phyloP scores from a whole-genome alignment of 2,329 filamentous ascomycete species.

The Bipolaris cookei region DNA sequence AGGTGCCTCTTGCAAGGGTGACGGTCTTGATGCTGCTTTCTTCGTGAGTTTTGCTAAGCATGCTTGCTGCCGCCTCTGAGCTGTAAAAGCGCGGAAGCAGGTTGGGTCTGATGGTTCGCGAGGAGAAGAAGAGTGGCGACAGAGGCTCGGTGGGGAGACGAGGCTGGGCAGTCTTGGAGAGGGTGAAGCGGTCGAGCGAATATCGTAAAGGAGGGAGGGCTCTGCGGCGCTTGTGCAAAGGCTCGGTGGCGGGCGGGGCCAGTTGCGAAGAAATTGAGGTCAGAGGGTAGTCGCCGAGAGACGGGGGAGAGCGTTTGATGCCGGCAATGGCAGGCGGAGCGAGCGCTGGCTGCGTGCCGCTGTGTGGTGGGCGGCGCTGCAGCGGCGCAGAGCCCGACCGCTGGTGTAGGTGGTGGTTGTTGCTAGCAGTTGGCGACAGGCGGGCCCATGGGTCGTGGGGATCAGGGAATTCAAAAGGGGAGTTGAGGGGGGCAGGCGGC shows the following conservation, averaged over 20 bases:
- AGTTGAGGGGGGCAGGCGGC: constrained; percentile 9
- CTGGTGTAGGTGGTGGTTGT: constrained; percentile 14
- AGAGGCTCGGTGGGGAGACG: constrained; percentile 46
- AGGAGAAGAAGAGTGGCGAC: constrained; percentile 62
- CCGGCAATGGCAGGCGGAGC: constrained; percentile 31
- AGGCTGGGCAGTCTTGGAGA: constrained; percentile 29
- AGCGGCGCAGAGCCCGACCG: constrained; percentile 23
- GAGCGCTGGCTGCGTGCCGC: constrained; percentile 6
- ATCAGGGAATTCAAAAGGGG: constrained; percentile 1
- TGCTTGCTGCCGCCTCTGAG: constrained; percentile 65
- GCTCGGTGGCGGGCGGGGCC: constrained; percentile 33
- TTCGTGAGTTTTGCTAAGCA: constrained; percentile 60
- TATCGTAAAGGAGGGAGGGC: constrained; percentile 39
- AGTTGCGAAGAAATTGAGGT: background rate
- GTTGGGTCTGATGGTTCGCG: constrained; percentile 50
- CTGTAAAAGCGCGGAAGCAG: constrained; percentile 63
- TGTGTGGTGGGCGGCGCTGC: constrained; percentile 10
- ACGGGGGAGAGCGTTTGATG: constrained; percentile 28
- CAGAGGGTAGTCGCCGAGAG: constrained; percentile 5
- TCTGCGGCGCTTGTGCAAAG: constrained; percentile 46
- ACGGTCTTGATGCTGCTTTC: constrained; percentile 60
- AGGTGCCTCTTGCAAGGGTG: constrained; percentile 57
- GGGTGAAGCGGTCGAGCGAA: constrained; percentile 47
- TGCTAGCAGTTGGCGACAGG: constrained; percentile 18
- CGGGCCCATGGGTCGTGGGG: constrained; percentile 28